Base-by-base conservation (phyloP, 2,329 filamentous ascomycete species). In the Aureobasidium melanogenum region DNA sequence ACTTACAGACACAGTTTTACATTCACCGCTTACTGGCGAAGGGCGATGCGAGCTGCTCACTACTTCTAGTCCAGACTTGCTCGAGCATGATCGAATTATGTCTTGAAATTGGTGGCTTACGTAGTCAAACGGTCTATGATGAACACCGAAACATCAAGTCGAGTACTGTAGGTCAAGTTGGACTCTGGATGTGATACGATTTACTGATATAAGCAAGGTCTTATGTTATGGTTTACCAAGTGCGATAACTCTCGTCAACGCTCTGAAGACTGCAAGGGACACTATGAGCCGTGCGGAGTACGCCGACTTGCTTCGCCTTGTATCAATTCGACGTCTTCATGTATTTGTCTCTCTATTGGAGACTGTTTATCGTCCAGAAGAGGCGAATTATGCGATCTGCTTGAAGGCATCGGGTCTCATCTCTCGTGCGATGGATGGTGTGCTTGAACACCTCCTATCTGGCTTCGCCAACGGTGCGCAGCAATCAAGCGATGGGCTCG, bases 311-410 rank as follows among this genome's bases (percentile, higher is more conserved):
- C 64, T 62, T 24, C 62, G 64, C 0, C 57, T 63, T 0, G 63
- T 60, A n/a, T 59, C 67, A 5, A 57, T 67, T 19, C 66, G 66
- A 38, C 55, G 64, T 10, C 54, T 67, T 5, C 64, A 66, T 2
- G 66, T 68, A 7, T 64, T 66, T 32, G 61, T 66, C 3, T 57
- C 64, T 8, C 50, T 64, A 9, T 62, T 67, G n/a, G 66, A 68
- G 41, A 63, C 44, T 24, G 65, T 67, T 1, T 66, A 61, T 52
- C 47, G 39, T 8, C 63, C 56, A 2, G 62, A 61, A 15, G 62
- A 68, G 15, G 50, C 65, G 5, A 66, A 68, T n/a, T 59, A 67
- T 34, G 51, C 52, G n/a, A 50, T 67, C 12, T 66, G 63, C 41
- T 59, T 62, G 12, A 62, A 66, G 44, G 66, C 66, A 28, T 63